These are phyloP conservation scores for Hapsidospora chrysogenum DNA, from an alignment of 495 filamentous ascomycete species.

Conservation along the genomic window DNA sequence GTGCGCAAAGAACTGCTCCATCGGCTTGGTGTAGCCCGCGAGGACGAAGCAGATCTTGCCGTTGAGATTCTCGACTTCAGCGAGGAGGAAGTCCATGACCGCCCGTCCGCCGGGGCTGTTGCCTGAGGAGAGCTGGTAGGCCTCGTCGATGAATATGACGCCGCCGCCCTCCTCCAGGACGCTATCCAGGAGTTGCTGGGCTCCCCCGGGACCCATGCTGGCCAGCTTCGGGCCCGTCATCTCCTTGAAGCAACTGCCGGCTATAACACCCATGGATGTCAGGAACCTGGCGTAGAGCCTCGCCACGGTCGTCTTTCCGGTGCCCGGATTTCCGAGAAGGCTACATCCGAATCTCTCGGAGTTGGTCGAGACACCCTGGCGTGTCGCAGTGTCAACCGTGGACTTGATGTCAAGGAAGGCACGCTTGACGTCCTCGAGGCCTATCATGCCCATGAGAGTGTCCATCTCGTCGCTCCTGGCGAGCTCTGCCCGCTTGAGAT, in stretches of 20 bases:
- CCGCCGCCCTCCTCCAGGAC: constrained; percentile 44
- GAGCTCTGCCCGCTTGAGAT: constrained; percentile 33
- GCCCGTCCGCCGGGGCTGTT: constrained; percentile 32
- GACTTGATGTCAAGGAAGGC: constrained; percentile 44
- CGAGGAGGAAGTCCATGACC: constrained; percentile 59
- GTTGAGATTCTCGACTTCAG: constrained; percentile 56
- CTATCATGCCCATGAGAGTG: constrained; percentile 46
- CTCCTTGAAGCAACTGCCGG: constrained; percentile 39
- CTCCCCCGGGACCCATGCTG: constrained; percentile 38
- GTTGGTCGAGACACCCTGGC: constrained; percentile 39
- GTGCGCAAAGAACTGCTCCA: constrained; percentile 67
- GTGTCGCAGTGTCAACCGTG: constrained; percentile 41
- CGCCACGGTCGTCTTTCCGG: constrained; percentile 76
- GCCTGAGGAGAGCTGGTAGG: constrained; percentile 52
- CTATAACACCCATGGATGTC: constrained; percentile 38
- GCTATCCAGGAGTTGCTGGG: constrained; percentile 41
- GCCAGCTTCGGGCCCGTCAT: constrained; percentile 54
- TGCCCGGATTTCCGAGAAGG: constrained; percentile 68
- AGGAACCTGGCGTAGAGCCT: constrained; percentile 57
- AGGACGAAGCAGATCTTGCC: constrained; percentile 66
- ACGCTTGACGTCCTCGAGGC: constrained; percentile 43
- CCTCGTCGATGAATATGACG: constrained; percentile 62
- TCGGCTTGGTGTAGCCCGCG: constrained; percentile 60
- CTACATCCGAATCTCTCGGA: constrained; percentile 44
- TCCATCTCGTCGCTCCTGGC: constrained; percentile 43